Evolutionary conservation across 2,329 filamentous ascomycete species (phyloP).

Genomic region (Colletotrichum liriopes): DNA sequence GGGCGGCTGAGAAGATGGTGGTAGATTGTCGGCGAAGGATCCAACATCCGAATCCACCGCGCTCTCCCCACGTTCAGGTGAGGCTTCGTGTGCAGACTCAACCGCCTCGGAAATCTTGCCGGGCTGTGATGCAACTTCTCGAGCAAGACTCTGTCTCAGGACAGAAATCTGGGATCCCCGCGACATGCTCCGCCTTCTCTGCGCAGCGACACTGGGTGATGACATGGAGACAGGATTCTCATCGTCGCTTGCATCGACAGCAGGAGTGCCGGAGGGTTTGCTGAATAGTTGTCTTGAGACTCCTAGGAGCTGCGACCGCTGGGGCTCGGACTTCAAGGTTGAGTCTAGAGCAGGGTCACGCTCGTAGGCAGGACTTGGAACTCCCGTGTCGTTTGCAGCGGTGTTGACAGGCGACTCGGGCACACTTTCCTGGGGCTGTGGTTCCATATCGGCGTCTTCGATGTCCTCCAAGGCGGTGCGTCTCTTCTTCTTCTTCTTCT

Average conservation of each 20-base stretch:
- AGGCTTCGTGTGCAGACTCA: slow-evolving; percentile 15
- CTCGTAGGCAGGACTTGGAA: background rate
- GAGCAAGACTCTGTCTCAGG: slow-evolving; percentile 21
- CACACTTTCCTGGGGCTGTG: slow-evolving; percentile 1
- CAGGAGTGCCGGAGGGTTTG: slow-evolving; percentile 9
- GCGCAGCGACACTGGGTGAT: slow-evolving; percentile 30
- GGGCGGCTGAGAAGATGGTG: slow-evolving; percentile 36
- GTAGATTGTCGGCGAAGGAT: slow-evolving; percentile 20
- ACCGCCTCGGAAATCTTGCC: slow-evolving; percentile 18
- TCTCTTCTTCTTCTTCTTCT: slow-evolving; percentile 36
- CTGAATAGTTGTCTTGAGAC: slow-evolving; percentile 30
- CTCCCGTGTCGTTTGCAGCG: background rate
- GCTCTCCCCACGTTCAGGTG: background rate
- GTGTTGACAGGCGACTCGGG: slow-evolving; percentile 17
- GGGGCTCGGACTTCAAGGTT: slow-evolving; percentile 19
- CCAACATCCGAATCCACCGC: background rate
- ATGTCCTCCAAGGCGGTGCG: slow-evolving; percentile 21
- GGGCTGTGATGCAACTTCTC: slow-evolving; percentile 15
- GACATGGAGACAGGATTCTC: slow-evolving; percentile 3
- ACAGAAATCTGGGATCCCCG: slow-evolving; percentile 39
- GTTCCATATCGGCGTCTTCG: slow-evolving; percentile 28
- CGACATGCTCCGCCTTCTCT: slow-evolving; percentile 41
- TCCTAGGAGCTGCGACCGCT: slow-evolving; percentile 20
- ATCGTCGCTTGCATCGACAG: background rate
- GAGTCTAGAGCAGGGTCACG: slow-evolving; percentile 14